These are phyloP conservation scores for Pseudofabraea citricarpa DNA, from an alignment of 2,329 filamentous ascomycete species.

Conservation along the genomic window DNA sequence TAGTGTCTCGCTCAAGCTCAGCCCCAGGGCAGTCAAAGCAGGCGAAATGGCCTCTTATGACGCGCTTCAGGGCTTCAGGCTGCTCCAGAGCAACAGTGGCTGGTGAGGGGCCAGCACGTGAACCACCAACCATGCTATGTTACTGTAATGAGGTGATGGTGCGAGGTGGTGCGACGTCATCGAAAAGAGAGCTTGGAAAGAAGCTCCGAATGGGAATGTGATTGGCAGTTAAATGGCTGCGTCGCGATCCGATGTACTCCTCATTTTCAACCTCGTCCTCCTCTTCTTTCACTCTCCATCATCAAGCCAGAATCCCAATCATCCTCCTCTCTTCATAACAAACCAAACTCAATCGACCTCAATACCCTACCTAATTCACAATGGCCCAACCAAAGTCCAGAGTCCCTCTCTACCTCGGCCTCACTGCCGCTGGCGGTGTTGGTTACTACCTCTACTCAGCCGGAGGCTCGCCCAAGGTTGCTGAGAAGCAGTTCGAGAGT, in stretches of 20 bases:
- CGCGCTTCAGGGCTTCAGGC: no score
- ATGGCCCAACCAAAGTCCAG: slow-evolving; percentile 32
- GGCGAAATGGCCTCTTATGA: no score
- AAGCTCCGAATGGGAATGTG: neutral
- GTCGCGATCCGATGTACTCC: neutral
- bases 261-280: slow-evolving; percentile 1
- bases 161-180: neutral
- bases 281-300: slow-evolving; percentile 1
- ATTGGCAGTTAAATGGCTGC: neutral
- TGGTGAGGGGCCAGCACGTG: no score
- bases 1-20: no score
- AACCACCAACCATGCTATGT: neutral
- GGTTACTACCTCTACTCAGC: slow-evolving; percentile 91
- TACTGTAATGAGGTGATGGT: neutral
- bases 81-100: no score
- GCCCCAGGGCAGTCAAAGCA: no score
- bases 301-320: slow-evolving; percentile 6
- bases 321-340: neutral
- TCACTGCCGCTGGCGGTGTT: slow-evolving; percentile 60
- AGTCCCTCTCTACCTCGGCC: slow-evolving; percentile 44
- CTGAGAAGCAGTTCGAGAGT: slow-evolving; percentile 87
- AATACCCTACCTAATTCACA: no score
- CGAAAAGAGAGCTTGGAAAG: neutral
- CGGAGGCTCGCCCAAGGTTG: slow-evolving; percentile 74
- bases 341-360: slow-evolving; percentile 2